These are phyloP conservation scores for Raphanus sativus DNA, from an alignment of 345 rosid species.

Conservation along the genomic window DNA sequence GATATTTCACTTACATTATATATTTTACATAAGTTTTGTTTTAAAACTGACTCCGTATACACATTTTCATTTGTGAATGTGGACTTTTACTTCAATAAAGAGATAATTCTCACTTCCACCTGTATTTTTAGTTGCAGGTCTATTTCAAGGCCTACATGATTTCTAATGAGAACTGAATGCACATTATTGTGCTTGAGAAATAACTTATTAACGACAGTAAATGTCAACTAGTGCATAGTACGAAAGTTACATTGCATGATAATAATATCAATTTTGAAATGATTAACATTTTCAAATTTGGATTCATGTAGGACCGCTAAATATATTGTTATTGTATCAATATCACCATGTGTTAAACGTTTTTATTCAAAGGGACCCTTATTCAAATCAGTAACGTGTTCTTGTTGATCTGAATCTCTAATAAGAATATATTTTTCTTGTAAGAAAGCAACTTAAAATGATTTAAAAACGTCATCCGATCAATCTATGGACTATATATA, in stretches of 20 bases:
- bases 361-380: too few species aligned
- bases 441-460: too few species aligned
- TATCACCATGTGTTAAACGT: too few species aligned
- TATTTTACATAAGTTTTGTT: not conserved
- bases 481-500: too few species aligned
- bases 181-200: not conserved
- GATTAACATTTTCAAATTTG: not conserved
- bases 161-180: not conserved
- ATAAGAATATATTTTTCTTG: too few species aligned
- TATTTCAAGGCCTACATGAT: constrained; percentile 12
- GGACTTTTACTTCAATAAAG: not conserved
- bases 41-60: not conserved
- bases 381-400: too few species aligned
- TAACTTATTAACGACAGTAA: not conserved
- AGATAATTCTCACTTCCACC: not conserved
- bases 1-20: not conserved
- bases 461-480: too few species aligned
- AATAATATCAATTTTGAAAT: not conserved
- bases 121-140: not conserved
- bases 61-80: not conserved
- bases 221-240: not conserved
- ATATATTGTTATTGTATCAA: too few species aligned
- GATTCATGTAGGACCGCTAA: too few species aligned
- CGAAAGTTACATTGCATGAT: not conserved
- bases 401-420: too few species aligned